Conservation (phyloP, 768 basidiomycete species). For the Lactarius evosmus region DNA sequence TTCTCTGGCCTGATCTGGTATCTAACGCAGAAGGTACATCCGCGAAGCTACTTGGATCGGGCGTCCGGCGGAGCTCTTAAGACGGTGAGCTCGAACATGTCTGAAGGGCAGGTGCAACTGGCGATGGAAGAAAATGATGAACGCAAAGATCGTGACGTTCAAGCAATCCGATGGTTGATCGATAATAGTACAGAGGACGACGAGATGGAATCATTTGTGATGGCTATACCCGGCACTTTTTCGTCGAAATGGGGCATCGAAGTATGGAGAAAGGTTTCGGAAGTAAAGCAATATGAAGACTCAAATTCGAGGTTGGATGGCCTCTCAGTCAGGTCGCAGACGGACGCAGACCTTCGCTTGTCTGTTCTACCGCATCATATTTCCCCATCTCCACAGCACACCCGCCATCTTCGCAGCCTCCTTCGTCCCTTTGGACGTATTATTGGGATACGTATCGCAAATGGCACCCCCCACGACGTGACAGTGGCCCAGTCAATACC, state of each 20-base stretch:
- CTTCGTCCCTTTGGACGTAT: neutral
- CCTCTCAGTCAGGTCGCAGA: neutral
- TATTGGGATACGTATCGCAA: neutral
- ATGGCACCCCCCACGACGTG: neutral
- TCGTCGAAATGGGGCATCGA: neutral
- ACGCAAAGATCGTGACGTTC: neutral
- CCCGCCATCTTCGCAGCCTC: neutral
- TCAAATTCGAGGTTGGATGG: neutral
- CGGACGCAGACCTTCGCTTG: neutral
- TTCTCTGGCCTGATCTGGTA: slow-evolving; percentile 11
- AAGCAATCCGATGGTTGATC: neutral
- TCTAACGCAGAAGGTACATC: slow-evolving; percentile 5
- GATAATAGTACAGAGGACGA: neutral
- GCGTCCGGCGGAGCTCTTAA: neutral
- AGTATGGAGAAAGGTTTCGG: neutral
- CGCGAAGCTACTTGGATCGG: neutral
- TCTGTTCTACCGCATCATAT: neutral
- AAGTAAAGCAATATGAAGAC: neutral
- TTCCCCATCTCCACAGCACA: neutral
- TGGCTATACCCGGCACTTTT: neutral
- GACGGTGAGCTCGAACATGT: neutral
- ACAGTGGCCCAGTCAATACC: neutral
- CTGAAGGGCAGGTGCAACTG: neutral
- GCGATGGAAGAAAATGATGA: slow-evolving; percentile 2
- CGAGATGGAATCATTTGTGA: neutral